Percentiles rank a stretch among this genome's conserved stretches.
Conservation (phyloP, 176 grass and related monocot genomes). For the Musa acuminata region DNA sequence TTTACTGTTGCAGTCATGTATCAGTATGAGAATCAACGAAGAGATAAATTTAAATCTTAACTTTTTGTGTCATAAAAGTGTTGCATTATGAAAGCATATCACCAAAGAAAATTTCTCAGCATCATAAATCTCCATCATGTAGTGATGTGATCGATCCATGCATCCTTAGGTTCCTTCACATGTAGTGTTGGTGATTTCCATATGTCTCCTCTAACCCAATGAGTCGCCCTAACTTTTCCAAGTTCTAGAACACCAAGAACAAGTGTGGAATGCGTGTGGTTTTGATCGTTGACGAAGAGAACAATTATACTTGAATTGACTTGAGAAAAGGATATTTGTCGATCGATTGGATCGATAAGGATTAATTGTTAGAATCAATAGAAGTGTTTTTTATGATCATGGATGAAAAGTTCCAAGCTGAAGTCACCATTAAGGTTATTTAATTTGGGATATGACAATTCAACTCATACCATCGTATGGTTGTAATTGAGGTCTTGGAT, state of each 20-base stretch:
- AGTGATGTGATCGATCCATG: conserved; percentile 24
- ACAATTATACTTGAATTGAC: background rate
- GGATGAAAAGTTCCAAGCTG: too few species aligned
- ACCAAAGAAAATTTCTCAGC: conserved; percentile 16
- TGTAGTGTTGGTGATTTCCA: background rate
- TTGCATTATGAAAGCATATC: background rate
- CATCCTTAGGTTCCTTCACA: background rate
- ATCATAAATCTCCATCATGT: conserved; percentile 76
- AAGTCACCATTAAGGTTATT: too few species aligned
- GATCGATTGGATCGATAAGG: background rate
- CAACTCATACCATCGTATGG: too few species aligned
- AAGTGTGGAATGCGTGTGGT: background rate
- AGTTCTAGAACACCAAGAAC: background rate
- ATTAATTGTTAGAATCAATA: background rate
- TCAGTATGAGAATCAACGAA: background rate
- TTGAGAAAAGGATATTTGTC: background rate
- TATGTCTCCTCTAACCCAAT: background rate
- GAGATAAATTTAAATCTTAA: background rate
- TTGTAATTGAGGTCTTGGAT: too few species aligned
- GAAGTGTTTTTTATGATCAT: too few species aligned
- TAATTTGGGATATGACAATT: too few species aligned
- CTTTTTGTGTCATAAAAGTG: background rate
- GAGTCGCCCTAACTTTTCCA: background rate
- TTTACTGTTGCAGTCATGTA: too few species aligned
- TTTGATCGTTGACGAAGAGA: background rate